Evolutionary conservation across 163 green algal genomes (phyloP), one percentile per base, ranked within the genome.

Genomic region (Chlorella variabilis): DNA sequence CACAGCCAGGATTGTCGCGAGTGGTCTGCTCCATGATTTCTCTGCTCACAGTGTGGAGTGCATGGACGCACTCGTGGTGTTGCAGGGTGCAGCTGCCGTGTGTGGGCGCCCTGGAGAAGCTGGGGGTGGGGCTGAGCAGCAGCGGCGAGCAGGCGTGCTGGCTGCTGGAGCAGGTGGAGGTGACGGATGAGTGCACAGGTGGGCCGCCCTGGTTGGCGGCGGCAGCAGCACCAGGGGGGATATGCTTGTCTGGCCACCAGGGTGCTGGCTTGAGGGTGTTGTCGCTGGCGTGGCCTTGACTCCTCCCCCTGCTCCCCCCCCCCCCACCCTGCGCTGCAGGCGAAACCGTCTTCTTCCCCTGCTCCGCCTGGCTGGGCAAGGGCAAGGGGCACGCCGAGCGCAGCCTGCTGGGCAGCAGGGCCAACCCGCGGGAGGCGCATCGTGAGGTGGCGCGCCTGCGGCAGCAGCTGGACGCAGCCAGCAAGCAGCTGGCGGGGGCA

Each of bases 61-160:
- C n/a, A n/a, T n/a, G n/a, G n/a, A n/a, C n/a, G n/a, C n/a, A n/a
- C 67, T 31, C 13, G n/a, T 41, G n/a, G 25, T 75, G 39, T 4
- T 77, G 70, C 70, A 77, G 87, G 68, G 78, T 95, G 38, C 73
- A 85, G 73, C 75, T 94, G 70, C 85, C 70, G 7, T 82, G 84
- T 42, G 83, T 91, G 38, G 87, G 90, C 36, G 31, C 34, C 33
- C 84, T 94, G 54, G 42, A 58, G 21, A 59, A 90, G 76, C 58
- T 93, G 71, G 27, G 79, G 9, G 71, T 94, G 33, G 83, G 88
- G 39, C 88, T 94, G 84, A 88, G 94, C 81, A 85, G 86, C 79
- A 81, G 23, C 3, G 81, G 82, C 8, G 13, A 86, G 11, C 78
- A 82, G 6, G 78, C 89, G 0, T 83, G 78, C 9, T 95, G 91